Base-by-base conservation (phyloP, 2,329 filamentous ascomycete species). In the Pseudopyricularia cyperi region DNA sequence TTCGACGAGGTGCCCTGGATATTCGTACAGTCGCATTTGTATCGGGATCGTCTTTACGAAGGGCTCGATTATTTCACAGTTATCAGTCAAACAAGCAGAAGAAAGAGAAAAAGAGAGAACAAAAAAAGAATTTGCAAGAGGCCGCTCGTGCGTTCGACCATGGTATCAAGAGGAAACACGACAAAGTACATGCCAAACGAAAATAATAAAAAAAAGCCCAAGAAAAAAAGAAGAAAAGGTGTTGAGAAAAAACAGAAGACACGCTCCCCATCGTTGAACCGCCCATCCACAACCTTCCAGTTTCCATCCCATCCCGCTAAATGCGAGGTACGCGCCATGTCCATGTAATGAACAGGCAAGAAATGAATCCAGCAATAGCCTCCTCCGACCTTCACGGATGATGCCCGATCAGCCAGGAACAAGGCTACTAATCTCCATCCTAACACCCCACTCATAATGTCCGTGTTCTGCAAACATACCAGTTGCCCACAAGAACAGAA, bases 161-260 rank as follows among this genome's bases (percentile, higher is more conserved):
- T 32, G 49, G 35, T 51, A 44, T 51, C 35, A 19, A 50, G 30
- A 53, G 39, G 34, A 30, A 42, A 51, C 47, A 48, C 46, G 44
- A 42, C 6, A 49, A 35, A 49, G n/a, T 48, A 28, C 37, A 22
- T 9, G 28, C 28, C 28, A 30, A 26, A 51, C 28, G 15, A 22
- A 4, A 28, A 26, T 17, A n/a, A 19, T 28, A 35, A 46, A 5
- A 12, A 22, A n/a, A 33, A 19, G 19, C 48, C 9, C 19, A 30
- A 14, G 7, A 49, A 42, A 33, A 17, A 33, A 4, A 32, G 26
- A 14, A 42, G 30, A 32, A 32, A 49, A 34, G 22, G 30, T 14
- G 2, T 28, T n/a, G 48, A 26, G 8, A 52, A 35, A 49, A 49
- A 33, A 34, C 17, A 52, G 26, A 52, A 52, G 37, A 9, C 28